A percentile compares a stretch with the other conserved stretches of the same genome.
Evolutionary conservation across 805 yeast genomes (phyloP).

Genomic region (Zygosaccharomyces bailii): DNA sequence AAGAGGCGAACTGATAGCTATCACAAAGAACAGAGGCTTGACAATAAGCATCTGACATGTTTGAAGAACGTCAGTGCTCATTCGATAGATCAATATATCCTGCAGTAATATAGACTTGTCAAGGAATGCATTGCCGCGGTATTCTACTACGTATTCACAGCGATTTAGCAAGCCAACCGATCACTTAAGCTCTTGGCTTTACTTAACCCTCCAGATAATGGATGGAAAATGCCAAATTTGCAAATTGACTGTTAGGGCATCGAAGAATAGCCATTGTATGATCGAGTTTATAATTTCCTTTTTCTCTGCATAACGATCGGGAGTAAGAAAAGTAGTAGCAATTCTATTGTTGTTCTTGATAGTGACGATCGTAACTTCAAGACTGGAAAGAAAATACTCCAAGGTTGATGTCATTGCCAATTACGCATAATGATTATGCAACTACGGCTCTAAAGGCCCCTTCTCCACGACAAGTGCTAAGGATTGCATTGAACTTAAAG

Average conservation of each 20-base stretch:
- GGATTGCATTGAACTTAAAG: conserved; percentile 72
- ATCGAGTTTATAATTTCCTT: neutral
- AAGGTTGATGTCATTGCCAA: conserved; percentile 7
- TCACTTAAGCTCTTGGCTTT: no score
- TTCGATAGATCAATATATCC: no score
- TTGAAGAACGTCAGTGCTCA: neutral
- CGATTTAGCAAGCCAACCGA: no score
- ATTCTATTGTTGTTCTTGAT: neutral
- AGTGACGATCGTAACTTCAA: neutral
- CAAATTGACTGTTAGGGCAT: no score
- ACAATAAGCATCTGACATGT: no score
- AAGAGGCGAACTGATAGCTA: neutral
- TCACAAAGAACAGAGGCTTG: neutral
- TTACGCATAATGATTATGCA: conserved; percentile 10
- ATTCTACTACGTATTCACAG: no score
- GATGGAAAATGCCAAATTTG: no score
- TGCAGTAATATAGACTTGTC: no score
- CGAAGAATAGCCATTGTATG: no score
- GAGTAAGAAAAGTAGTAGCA: neutral
- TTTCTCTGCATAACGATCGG: neutral
- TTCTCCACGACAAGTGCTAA: conserved; percentile 60
- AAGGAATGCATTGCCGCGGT: no score
- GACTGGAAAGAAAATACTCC: neutral
- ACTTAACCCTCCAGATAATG: no score
- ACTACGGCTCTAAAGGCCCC: conserved; percentile 37